Evolutionary conservation across 441 rosid species (phyloP), one percentile per base, ranked within the genome.

Genomic region (Aquilaria agallochum): DNA sequence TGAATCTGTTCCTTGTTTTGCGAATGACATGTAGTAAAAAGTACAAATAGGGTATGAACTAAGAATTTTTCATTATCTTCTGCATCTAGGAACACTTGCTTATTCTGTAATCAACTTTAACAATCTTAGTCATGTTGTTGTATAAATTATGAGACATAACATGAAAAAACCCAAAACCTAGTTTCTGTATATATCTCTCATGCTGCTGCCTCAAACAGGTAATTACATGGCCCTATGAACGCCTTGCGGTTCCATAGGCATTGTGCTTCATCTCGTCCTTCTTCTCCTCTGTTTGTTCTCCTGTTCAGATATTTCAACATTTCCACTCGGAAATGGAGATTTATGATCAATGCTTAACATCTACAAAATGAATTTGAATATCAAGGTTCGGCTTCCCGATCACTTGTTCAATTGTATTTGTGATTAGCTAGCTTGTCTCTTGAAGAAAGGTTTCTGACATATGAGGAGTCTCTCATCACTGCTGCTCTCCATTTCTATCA

Each of bases 391-490:
- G 48, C 44, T 56, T 70, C 63, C 47, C 31, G n/a, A 58, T 50
- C 49, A n/a, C n/a, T 56, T 64, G n/a, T 60, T 14, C 32, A 44
- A 44, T 11, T 64, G 48, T 51, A 50, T 45, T 60, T 68, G 42
- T 63, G 20, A 71, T 75, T 63, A 84, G 73, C 81, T 81, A 57
- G 88, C 72, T 76, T 79, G 92, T 72, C 72, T 76, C 80, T 84
- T 90, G 31, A 80, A 67, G 74, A 92, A 86, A 31, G 99, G 96
- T 73, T 95, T 95, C 79, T 95, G 99, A 69, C 98, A 93, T 71
- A 95, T 72, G 20, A 95, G 97, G 53, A 95, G 95, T 77, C 75
- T 90, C 78, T 90, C 98, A 5, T 92, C 96, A 15, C 87, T 87
- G 84, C 76, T 88, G 73, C 90, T 88, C 59, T 90, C 98, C 3